phyloP scores from a whole-genome alignment of 176 grass and related monocot genomes.

The Saccharum officinarum region DNA sequence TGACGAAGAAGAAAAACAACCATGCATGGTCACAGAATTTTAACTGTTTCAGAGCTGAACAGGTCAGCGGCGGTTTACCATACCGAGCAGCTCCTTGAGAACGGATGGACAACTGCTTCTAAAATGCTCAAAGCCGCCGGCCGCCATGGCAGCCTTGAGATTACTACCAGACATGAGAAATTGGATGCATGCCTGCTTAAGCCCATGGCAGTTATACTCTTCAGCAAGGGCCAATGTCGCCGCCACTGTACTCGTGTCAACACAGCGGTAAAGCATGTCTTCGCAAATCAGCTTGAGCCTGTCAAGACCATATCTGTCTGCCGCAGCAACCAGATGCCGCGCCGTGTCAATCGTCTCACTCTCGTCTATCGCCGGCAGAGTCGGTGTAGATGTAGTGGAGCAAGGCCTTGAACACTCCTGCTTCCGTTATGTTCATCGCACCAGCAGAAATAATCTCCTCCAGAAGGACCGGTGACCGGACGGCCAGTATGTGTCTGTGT shows the following conservation, averaged over 20 bases:
- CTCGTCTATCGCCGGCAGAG: not conserved
- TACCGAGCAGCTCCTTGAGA: not conserved
- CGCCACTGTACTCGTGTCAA: not conserved
- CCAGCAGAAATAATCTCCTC: not conserved
- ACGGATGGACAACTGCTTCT: not conserved
- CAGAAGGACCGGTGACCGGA: not conserved
- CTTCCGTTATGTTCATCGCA: not conserved
- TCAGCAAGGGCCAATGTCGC: not conserved
- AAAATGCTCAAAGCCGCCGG: not conserved
- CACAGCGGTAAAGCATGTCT: not conserved
- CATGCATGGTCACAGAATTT: too few relatives aligned
- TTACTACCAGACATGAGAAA: not conserved
- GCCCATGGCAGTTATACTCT: not conserved
- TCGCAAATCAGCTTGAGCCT: not conserved
- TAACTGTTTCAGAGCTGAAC: not conserved
- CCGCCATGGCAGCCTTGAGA: not conserved
- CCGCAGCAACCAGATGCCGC: not conserved
- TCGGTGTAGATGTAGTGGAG: not conserved
- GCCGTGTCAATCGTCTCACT: not conserved
- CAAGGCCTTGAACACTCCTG: not conserved
- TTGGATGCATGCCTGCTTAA: constrained; percentile 6
- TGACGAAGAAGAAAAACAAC: too few relatives aligned
- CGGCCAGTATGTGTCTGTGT: not conserved
- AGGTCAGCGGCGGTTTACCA: too few relatives aligned
- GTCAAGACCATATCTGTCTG: not conserved